A percentile compares a stretch with the other conserved stretches of the same genome.
Conservation (phyloP, 2,329 filamentous ascomycete genomes). For the Aaosphaeria arxii region DNA sequence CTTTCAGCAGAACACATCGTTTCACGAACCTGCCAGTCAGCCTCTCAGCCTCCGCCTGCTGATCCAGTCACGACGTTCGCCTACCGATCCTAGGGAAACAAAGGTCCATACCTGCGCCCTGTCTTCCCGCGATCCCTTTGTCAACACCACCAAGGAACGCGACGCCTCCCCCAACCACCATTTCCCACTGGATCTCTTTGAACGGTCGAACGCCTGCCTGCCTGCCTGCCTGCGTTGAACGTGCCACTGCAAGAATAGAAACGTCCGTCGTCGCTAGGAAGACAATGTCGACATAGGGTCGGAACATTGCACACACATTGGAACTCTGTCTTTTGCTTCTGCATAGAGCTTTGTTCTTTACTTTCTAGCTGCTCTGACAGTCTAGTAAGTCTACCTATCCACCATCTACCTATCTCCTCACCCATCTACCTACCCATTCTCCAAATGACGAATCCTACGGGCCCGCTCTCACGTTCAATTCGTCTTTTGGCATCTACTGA, state of each 20-base stretch:
- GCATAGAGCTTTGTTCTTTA: constrained; percentile 16
- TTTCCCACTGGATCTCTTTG: neutral
- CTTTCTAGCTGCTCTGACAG: constrained; percentile 33
- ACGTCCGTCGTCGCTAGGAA: constrained; percentile 12
- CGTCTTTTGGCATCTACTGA: constrained; percentile 11
- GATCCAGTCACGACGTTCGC: constrained; percentile 16
- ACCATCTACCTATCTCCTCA: neutral
- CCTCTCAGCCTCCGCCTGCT: constrained; percentile 5
- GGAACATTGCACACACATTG: neutral
- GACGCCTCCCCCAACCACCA: neutral
- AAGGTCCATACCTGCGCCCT: neutral
- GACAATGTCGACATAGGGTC: constrained; percentile 36
- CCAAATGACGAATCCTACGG: too few species aligned
- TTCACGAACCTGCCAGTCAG: neutral
- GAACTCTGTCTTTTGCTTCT: constrained; percentile 4
- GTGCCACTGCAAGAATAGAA: constrained; percentile 13
- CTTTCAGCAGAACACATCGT: constrained; percentile 1
- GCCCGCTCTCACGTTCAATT: neutral
- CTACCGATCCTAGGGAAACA: constrained; percentile 16
- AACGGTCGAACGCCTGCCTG: constrained; percentile 7
- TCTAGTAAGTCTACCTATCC: constrained; percentile 26
- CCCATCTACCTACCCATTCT: neutral
- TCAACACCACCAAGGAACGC: neutral
- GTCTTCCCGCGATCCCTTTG: constrained; percentile 5
- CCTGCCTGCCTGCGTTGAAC: constrained; percentile 8